phyloP scores from a whole-genome alignment of 116 monocot species.

The Trichopus zeylanicus region DNA sequence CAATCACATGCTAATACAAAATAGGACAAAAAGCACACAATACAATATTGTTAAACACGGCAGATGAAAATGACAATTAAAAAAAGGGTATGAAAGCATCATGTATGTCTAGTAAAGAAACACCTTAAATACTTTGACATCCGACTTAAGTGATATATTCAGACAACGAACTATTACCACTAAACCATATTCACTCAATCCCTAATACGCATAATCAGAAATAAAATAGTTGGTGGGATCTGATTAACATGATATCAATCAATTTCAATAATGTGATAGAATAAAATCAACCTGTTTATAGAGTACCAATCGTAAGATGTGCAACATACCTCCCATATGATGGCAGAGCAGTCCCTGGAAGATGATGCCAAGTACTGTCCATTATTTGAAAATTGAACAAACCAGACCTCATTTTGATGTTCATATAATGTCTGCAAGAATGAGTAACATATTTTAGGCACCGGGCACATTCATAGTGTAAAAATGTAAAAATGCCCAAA shows the following conservation, averaged over 20 bases:
- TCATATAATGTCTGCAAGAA: slow-evolving; percentile 40
- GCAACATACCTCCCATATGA: slow-evolving; percentile 56
- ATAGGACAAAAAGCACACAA: too few relatives aligned
- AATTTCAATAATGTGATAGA: not conserved
- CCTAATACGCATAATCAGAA: too few relatives aligned
- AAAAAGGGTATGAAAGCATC: too few relatives aligned
- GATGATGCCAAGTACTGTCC: slow-evolving; percentile 63
- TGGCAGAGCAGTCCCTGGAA: slow-evolving; percentile 66
- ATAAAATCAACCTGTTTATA: not conserved
- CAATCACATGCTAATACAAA: too few relatives aligned
- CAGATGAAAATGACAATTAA: too few relatives aligned
- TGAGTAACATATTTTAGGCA: slow-evolving; percentile 4
- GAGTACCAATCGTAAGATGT: not conserved
- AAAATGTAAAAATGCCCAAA: not conserved
- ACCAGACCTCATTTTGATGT: slow-evolving; percentile 78
- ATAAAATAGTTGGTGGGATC: too few relatives aligned
- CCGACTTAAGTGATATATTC: too few relatives aligned
- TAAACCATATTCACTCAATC: too few relatives aligned
- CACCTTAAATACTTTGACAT: too few relatives aligned
- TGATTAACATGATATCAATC: not conserved
- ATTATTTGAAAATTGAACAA: slow-evolving; percentile 65
- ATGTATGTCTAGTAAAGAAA: too few relatives aligned
- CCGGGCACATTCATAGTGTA: not conserved
- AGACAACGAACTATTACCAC: too few relatives aligned
- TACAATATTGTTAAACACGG: too few relatives aligned